phyloP scores from a whole-genome alignment of 768 basidiomycete genomes.

The Melanogaster broomeanus region DNA sequence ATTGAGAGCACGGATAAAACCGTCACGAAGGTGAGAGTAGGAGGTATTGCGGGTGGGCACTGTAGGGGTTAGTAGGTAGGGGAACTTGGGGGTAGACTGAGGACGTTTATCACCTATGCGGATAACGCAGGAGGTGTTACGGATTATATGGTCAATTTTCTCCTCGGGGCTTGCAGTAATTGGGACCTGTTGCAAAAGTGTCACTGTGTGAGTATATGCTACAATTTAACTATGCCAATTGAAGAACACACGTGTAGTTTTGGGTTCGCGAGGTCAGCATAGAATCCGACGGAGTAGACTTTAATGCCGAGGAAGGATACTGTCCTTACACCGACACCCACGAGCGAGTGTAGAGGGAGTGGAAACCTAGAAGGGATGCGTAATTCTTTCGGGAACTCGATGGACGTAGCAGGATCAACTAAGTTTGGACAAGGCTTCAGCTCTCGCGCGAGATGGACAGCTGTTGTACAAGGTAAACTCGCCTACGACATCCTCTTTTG shows the following conservation, averaged over 20 bases:
- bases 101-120: constrained; percentile 59
- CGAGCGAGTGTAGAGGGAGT: constrained; percentile 62
- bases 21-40: constrained; percentile 80
- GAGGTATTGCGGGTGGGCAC: constrained; percentile 82
- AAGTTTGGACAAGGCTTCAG: neutral
- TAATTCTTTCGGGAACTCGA: constrained; percentile 70
- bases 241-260: constrained; percentile 50
- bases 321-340: constrained; percentile 85
- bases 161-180: constrained; percentile 59
- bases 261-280: constrained; percentile 76
- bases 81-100: neutral
- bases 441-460: neutral
- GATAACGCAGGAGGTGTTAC: constrained; percentile 68
- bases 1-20: constrained; percentile 75
- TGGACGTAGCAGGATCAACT: constrained; percentile 77
- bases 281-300: constrained; percentile 90
- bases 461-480: neutral
- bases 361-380: constrained; percentile 63
- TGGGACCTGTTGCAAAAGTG: constrained; percentile 45
- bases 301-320: constrained; percentile 88
- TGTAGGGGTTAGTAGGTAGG: constrained; percentile 24
- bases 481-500: constrained; percentile 23
- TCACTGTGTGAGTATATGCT: constrained; percentile 1
- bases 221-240: neutral
- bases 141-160: constrained; percentile 68